Conservation (phyloP, 2,329 filamentous ascomycete species). For the Thelonectria rubi region DNA sequence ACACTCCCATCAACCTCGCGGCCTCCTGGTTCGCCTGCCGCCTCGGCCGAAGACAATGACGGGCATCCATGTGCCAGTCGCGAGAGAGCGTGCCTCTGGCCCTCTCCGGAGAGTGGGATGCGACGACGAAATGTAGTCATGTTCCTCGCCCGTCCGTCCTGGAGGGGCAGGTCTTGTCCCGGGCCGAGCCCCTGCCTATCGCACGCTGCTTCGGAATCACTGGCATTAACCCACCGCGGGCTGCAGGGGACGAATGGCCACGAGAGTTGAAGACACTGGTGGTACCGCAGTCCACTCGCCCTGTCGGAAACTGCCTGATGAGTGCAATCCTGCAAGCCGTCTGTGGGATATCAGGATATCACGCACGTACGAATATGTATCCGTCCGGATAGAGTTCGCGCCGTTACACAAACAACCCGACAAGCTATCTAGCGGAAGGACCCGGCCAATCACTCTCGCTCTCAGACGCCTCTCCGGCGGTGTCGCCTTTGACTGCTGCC, state of each 20-base stretch:
- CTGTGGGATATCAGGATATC: constrained; percentile 1
- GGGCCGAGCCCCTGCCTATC: constrained; percentile 17
- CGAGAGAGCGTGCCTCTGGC: neutral
- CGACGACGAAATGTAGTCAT: neutral
- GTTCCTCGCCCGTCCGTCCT: constrained; percentile 7
- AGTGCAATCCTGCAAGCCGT: constrained; percentile 23
- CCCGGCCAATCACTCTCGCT: constrained; percentile 21
- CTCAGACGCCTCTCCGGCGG: neutral
- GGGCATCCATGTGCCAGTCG: neutral
- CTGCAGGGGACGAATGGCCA: constrained; percentile 22
- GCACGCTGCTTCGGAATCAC: constrained; percentile 31
- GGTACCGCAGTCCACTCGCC: constrained; percentile 26
- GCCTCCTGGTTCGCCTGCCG: neutral
- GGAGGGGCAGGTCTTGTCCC: constrained; percentile 8
- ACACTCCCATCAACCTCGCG: neutral
- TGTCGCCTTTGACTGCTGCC: neutral
- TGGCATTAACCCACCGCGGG: constrained; percentile 23
- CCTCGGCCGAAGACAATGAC: neutral
- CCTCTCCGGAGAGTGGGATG: neutral
- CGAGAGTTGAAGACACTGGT: constrained; percentile 12
- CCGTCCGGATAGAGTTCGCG: constrained; percentile 20
- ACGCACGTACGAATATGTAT: neutral
- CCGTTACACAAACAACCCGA: constrained; percentile 21
- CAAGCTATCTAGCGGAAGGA: constrained; percentile 7
- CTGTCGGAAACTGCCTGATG: constrained; percentile 27